phyloP scores from a whole-genome alignment of 345 rosid genomes.

The Melastoma malabathricum region DNA sequence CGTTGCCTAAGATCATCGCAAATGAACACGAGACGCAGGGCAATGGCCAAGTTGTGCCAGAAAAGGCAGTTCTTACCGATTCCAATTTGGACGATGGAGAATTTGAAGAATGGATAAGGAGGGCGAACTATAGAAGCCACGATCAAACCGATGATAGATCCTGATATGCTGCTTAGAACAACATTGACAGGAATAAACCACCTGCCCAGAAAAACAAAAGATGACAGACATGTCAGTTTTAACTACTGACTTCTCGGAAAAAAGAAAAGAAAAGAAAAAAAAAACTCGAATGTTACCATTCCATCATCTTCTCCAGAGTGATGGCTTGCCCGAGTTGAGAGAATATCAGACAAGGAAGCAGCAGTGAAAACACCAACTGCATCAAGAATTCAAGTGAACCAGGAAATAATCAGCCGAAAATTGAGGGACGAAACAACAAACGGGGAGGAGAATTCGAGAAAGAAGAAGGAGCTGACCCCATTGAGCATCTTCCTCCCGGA shows the following conservation, averaged over 20 bases:
- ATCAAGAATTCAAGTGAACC: not conserved
- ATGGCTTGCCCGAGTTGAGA: conserved; percentile 97
- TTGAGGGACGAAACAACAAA: not conserved
- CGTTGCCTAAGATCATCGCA: too few species aligned
- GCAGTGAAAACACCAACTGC: conserved; percentile 90
- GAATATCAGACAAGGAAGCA: conserved; percentile 96
- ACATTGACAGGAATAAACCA: conserved; percentile 97
- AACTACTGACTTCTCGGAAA: too few species aligned
- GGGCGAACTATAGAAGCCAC: conserved; percentile 62
- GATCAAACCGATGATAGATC: conserved; percentile 63
- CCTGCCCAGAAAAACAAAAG: conserved; percentile 26
- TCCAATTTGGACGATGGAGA: conserved; percentile 73
- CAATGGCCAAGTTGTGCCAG: too few species aligned
- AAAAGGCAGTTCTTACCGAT: conserved; percentile 39
- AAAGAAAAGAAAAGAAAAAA: too few species aligned
- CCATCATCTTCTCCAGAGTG: conserved; percentile 64
- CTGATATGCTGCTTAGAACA: conserved; percentile 53
- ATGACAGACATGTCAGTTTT: too few species aligned
- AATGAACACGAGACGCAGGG: too few species aligned
- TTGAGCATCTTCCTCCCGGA: conserved; percentile 78
- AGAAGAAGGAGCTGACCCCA: conserved; percentile 35
- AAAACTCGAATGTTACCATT: conserved; percentile 54
- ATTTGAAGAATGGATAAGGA: conserved; percentile 93
- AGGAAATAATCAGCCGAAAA: not conserved
- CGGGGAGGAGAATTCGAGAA: too few species aligned